These are phyloP conservation scores for Clathrospora elynae DNA, from an alignment of 2,329 filamentous ascomycete species.

Conservation along the genomic window DNA sequence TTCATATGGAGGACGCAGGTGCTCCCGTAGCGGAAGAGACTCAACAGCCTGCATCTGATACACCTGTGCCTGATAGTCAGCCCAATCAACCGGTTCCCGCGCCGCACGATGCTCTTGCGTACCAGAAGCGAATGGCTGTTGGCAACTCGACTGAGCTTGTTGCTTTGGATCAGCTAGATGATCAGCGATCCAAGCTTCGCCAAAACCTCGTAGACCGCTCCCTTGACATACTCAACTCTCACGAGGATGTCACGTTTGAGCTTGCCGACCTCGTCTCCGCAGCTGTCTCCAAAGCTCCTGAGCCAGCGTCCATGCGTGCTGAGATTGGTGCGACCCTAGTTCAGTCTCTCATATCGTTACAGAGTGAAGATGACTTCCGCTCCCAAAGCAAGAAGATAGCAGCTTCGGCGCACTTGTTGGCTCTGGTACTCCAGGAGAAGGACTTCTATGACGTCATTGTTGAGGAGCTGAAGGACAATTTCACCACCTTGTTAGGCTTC, in stretches of 20 bases:
- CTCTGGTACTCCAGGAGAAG: slow-evolving; percentile 81
- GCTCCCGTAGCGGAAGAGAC: slow-evolving; percentile 18
- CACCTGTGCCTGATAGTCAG: slow-evolving; percentile 26
- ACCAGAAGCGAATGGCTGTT: slow-evolving; percentile 40
- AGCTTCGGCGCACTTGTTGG: slow-evolving; percentile 89
- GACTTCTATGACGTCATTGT: slow-evolving; percentile 79
- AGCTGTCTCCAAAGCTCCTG: slow-evolving; percentile 67
- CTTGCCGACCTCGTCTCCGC: slow-evolving; percentile 83
- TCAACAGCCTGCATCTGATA: slow-evolving; percentile 19
- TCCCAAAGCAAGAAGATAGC: slow-evolving; percentile 72
- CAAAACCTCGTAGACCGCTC: slow-evolving; percentile 84
- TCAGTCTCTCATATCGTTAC: slow-evolving; percentile 75
- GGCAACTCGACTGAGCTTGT: slow-evolving; percentile 50
- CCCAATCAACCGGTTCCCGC: slow-evolving; percentile 16
- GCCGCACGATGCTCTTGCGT: slow-evolving; percentile 37
- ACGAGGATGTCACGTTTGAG: slow-evolving; percentile 88
- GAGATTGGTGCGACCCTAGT: slow-evolving; percentile 84
- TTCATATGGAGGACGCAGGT: slow-evolving; percentile 49
- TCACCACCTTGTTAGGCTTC: slow-evolving; percentile 76
- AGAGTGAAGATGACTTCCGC: slow-evolving; percentile 62
- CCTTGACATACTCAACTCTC: slow-evolving; percentile 84
- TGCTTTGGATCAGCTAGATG: slow-evolving; percentile 80
- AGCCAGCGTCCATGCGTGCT: slow-evolving; percentile 63
- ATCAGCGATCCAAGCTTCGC: slow-evolving; percentile 72
- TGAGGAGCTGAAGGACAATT: slow-evolving; percentile 75